Evolutionary conservation across 2,329 filamentous ascomycete species (phyloP), one percentile per base, ranked within the genome.

Genomic region (Colletotrichum sp.): DNA sequence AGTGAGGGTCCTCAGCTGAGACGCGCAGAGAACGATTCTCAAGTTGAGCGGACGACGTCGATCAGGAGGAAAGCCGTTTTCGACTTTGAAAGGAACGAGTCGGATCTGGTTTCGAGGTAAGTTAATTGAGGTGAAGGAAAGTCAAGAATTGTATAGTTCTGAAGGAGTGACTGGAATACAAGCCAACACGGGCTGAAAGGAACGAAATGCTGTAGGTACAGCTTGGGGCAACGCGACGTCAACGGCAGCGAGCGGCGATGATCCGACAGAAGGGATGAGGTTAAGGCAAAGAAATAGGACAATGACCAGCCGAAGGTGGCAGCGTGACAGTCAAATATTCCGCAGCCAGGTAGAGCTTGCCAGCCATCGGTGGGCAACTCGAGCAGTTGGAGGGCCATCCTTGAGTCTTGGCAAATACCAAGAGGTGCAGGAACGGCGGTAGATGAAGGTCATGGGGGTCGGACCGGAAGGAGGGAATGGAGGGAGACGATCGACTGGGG

Each of bases 131-230:
- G 36, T 48, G 32, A 70, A 36, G 5, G 52, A 74, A 39, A 34
- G 70, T 55, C n/a, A 55, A 69, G 70, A 74, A 74, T 68, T 12
- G 27, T 55, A 70, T n/a, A 48, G 66, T 34, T 66, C 28, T 52
- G 78, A 79, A 76, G 78, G 77, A 80, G 70, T 71, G 79, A 77
- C 76, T 78, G 78, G 60, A 43, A 32, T 56, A 69, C 75, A 76
- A 75, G 56, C 76, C 70, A 70, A 70, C 69, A 65, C 62, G 74
- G 78, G 68, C 68, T 61, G 77, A 72, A 80, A 78, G 58, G 78
- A 79, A 76, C 34, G 79, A 77, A 72, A 62, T 34, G 61, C 73
- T 72, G 71, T 71, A 43, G n/a, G 58, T 27, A 75, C 73, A 72
- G 73, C 69, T 72, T 72, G 34, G 27, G 27, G 32, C 60, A 32